These are phyloP conservation scores for Nemania bipapillata DNA, from an alignment of 2,329 filamentous ascomycete species.

Conservation along the genomic window DNA sequence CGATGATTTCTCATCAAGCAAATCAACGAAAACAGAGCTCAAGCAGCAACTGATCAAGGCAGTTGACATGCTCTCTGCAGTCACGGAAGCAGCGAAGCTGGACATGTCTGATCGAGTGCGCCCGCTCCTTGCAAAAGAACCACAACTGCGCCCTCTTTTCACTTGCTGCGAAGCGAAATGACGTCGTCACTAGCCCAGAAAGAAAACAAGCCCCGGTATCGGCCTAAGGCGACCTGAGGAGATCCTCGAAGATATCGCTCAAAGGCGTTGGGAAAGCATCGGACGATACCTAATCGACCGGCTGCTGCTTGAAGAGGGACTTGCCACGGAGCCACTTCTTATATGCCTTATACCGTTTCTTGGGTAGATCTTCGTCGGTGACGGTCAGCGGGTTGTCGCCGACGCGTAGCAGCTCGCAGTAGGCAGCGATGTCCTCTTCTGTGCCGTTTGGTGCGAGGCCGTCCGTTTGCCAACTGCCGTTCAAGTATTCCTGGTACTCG, in stretches of 20 bases:
- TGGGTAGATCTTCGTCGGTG: conserved; percentile 82
- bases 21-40: conserved; percentile 45
- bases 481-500: conserved; percentile 85
- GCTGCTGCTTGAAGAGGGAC: conserved; percentile 93
- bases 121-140: conserved; percentile 54
- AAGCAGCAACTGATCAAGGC: conserved; percentile 51
- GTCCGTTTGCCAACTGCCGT: conserved; percentile 72
- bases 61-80: conserved; percentile 52
- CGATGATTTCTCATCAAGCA: conserved; percentile 31
- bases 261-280: conserved; percentile 34
- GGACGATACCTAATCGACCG: conserved; percentile 62
- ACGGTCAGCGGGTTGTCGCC: conserved; percentile 88
- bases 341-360: conserved; percentile 98
- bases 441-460: conserved; percentile 57
- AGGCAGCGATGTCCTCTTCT: conserved; percentile 76
- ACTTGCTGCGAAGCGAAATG: conserved; percentile 19
- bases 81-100: conserved; percentile 47
- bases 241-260: conserved; percentile 42
- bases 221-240: conserved; percentile 19
- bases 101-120: conserved; percentile 49
- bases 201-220: conserved; percentile 3
- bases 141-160: conserved; percentile 52
- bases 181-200: conserved; percentile 6
- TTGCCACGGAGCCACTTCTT: conserved; percentile 94
- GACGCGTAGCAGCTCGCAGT: conserved; percentile 79